Base-by-base conservation (phyloP, 1,284 basidiomycete genomes). In the Malassezia yamatoensis region DNA sequence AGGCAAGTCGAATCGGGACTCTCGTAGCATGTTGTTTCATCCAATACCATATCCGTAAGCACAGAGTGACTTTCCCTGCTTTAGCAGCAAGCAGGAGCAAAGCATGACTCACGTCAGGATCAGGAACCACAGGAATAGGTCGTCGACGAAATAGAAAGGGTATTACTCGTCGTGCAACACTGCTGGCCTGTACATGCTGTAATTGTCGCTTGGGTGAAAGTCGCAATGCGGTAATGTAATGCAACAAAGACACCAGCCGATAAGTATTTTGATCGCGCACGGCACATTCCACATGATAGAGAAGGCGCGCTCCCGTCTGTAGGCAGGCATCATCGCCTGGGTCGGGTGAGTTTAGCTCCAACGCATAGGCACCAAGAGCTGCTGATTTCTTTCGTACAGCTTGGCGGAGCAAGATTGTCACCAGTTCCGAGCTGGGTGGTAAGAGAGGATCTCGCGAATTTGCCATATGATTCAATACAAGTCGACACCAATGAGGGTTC, bases 21-120 rank as follows among this genome's bases (percentile, higher is more conserved):
- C 61, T 53, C 5, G 44, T 18, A 42, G 61, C 62, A 15, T 54
- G 57, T 9, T 60, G 61, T 54, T 67, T 67, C 35, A 64, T 50
- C n/a, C 66, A 46, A 36, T 55, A 60, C 65, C 65, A 69, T n/a
- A 68, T 37, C 16, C 62, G 61, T 43, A 68, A 32, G 11, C 58
- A 59, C 10, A 68, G 49, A 16, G 55, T 57, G 1, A 59, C 56
- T 41, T 61, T 60, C 21, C 65, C 65, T 18, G 61, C 62, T 20
- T 55, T 58, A 21, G 53, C 62, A 1, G 62, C 66, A 2, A 69
- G 54, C 20, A 64, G 58, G 46, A 67, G 59, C 24, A 54, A 48
- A 2, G 65, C 62, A 1, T 60, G 62, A 46, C 64, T 35, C 11
- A 69, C 59, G 33, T 29, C 20, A n/a, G 45, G 16, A 21, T 33